phyloP scores from a whole-genome alignment of 306 rosid species.

The Crataegus laevigata region DNA sequence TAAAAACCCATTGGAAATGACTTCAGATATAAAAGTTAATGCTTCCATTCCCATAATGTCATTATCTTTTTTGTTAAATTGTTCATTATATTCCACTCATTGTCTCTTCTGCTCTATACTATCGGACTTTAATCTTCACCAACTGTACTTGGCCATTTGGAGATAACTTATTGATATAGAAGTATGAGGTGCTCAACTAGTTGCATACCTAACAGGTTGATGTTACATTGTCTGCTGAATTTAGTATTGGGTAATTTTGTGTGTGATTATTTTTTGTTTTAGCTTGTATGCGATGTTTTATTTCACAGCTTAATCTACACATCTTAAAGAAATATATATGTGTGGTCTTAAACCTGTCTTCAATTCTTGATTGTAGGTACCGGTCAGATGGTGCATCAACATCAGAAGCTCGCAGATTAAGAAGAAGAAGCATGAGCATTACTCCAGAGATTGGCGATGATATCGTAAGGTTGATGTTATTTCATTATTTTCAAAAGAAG shows the following conservation, averaged over 20 bases:
- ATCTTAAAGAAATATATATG: neutral
- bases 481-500: conserved; percentile 9
- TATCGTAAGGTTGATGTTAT: conserved; percentile 79
- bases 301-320: neutral
- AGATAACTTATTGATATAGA: neutral
- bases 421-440: conserved; percentile 98
- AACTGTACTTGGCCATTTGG: neutral
- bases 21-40: neutral
- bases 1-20: neutral
- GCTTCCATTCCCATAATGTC: neutral
- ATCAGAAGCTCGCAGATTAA: conserved; percentile 71
- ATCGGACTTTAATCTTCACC: neutral
- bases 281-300: neutral
- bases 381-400: conserved; percentile 81
- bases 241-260: neutral
- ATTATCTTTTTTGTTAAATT: neutral
- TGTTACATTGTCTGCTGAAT: neutral
- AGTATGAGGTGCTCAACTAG: conserved; percentile 3
- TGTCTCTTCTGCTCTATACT: neutral
- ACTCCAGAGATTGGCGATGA: conserved; percentile 99
- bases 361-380: conserved; percentile 35
- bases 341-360: neutral
- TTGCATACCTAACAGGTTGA: neutral
- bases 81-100: neutral
- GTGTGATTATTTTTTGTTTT: neutral